phyloP scores from a whole-genome alignment of 1,139 yeast genomes.

The Candida buenavistaensis region DNA sequence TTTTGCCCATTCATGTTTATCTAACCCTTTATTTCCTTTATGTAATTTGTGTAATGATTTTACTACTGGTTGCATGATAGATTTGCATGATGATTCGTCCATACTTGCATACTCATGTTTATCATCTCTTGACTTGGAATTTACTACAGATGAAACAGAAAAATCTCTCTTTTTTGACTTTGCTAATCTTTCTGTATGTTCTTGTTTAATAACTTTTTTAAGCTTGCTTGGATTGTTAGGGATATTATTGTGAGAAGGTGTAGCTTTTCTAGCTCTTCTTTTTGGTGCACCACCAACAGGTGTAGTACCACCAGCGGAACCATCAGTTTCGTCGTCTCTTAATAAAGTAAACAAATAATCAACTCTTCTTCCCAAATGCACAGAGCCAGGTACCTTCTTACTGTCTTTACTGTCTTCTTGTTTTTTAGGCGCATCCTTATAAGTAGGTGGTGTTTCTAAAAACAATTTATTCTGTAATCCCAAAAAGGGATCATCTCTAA shows the following conservation, averaged over 20 bases:
- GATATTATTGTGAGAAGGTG: not conserved
- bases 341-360: constrained; percentile 79
- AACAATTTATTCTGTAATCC: constrained; percentile 84
- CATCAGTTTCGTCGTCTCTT: constrained; percentile 16
- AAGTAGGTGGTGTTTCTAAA: constrained; percentile 39
- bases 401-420: constrained; percentile 34
- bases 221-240: constrained; percentile 11
- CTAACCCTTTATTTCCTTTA: constrained; percentile 79
- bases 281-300: constrained; percentile 13
- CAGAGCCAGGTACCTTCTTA: constrained; percentile 85
- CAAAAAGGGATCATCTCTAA: constrained; percentile 91
- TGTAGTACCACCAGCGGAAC: constrained; percentile 2
- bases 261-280: constrained; percentile 5
- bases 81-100: constrained; percentile 76
- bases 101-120: constrained; percentile 72
- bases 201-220: constrained; percentile 16
- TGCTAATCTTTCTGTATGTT: constrained; percentile 18
- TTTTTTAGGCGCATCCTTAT: constrained; percentile 19
- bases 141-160: constrained; percentile 8
- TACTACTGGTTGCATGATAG: constrained; percentile 68
- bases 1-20: constrained; percentile 81
- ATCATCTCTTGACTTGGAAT: constrained; percentile 26
- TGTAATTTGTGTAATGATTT: constrained; percentile 72
- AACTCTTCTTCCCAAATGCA: constrained; percentile 90
- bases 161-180: constrained; percentile 12